Base-by-base conservation (phyloP, 78 protist species). In the Dictyostelium capitatum region DNA sequence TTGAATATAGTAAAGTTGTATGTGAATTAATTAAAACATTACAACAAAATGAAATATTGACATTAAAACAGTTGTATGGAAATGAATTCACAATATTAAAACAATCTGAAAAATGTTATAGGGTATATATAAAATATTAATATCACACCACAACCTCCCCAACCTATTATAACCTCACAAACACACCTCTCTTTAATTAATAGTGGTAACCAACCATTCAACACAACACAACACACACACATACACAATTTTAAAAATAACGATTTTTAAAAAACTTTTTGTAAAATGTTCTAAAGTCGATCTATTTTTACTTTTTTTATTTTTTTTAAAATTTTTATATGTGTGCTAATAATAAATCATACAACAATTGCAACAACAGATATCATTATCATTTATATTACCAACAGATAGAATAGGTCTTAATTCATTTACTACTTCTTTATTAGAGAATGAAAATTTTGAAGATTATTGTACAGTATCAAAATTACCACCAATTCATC, bases 391-490 rank as follows among this genome's bases (percentile, higher is more conserved):
- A 67, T 32, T 32, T 6, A 41, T 28, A 30, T 67, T 67, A 32
- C 75, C 75, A 32, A 41, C 75, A 32, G 75, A 67, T 32, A 67
- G 75, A 67, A 67, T 67, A 30, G 75, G 75, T 4, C 32, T 67
- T 14, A 67, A 41, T 67, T 67, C 75, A 32, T 67, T 32, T 32
- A 67, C 75, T 11, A 67, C 75, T 11, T 28, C 28, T 30, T 32
- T 67, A 32, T 67, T 67, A 32, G 75, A 67, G 48, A 67, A 67
- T 67, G 75, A 67, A 67, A 67, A 67, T 67, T 67, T 67, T 32
- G 48, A 67, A 67, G 75, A 67, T 67, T 67, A 67, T 67, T 67
- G 75, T n/a, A 67, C 75, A 32, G 75, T 67, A 14, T 67, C 75
- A 30, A 73, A 73, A 46, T 46, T 73, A n/a, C 79, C 79, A n/a